Evolutionary conservation across 345 rosid genomes (phyloP), one percentile per base, ranked within the genome.

Genomic region (Aethionema arabicum): DNA sequence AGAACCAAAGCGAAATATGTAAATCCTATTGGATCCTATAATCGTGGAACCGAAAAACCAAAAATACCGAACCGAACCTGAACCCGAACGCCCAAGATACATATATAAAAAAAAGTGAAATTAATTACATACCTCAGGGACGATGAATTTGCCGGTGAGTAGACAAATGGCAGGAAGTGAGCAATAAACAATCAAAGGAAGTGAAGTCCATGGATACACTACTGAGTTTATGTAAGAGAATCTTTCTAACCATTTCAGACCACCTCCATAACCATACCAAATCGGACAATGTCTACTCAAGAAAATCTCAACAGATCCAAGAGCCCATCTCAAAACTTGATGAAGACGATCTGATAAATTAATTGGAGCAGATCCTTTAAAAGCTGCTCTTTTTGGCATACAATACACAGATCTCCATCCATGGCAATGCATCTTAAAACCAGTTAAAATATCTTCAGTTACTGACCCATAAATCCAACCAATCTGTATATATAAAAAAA

Each of bases 341-440:
- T 83, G 86, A 2, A 85, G 79, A 58, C 88, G 86, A 70, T 85
- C 92, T 7, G 92, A 81, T 16, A 85, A 88, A 55, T 85, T 85
- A 32, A 82, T 85, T 0, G 91, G 91, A 21, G 27, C 27, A 51
- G 91, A 82, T 40, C 91, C 87, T 61, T 83, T 83, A 51, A 85
- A 85, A 30, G 88, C 92, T 9, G 88, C 80, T n/a, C 79, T 59
- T 61, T 62, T 68, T 0, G 88, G 86, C 29, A 79, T 75, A 76
- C 92, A 85, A 41, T 83, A 85, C 21, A 83, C 86, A 4, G 92
- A 85, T 35, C 88, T 72, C 92, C 92, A 85, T 14, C 92, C 91
- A 43, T 79, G 92, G 41, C 84, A 79, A 52, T 85, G 92, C 88
- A 85, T 85, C 72, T 83, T 85, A 80, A 83, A 85, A 27, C 92